Conservation (phyloP, 176 grass and related monocot genomes). For the Cocos nucifera region DNA sequence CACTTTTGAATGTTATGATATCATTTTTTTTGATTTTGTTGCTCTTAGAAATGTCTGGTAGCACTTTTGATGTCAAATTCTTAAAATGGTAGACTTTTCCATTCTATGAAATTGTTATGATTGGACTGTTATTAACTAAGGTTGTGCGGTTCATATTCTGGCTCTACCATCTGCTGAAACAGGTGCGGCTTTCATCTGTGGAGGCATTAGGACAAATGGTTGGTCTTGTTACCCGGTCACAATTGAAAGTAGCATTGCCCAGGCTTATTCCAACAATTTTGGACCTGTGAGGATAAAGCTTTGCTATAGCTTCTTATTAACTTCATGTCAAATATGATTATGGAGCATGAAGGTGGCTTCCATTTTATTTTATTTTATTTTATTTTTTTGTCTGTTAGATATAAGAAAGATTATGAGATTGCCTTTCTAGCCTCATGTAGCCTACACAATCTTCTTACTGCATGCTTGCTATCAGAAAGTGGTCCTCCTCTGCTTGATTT, state of each 20-base stretch:
- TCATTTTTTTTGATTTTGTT: no score
- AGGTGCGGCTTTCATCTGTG: conserved; percentile 80
- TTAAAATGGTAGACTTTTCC: no score
- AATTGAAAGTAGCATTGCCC: conserved; percentile 81
- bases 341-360: no score
- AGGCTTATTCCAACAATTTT: conserved; percentile 87
- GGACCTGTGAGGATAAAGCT: conserved; percentile 61
- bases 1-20: no score
- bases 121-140: no score
- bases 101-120: no score
- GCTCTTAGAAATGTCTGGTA: no score
- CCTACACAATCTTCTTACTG: conserved; percentile 88
- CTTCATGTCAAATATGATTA: no score
- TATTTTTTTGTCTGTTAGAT: conserved; percentile 45
- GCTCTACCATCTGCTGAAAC: conserved; percentile 11
- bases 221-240: conserved; percentile 82
- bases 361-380: neutral
- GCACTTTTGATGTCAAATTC: no score
- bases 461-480: conserved; percentile 62
- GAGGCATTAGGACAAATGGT: conserved; percentile 99
- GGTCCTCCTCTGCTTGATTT: conserved; percentile 98
- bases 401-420: conserved; percentile 85
- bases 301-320: neutral
- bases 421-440: conserved; percentile 76
- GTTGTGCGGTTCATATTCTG: no score